phyloP scores from a whole-genome alignment of 192 early-diverging fungal genomes.

The Neocallimastix lanati region DNA sequence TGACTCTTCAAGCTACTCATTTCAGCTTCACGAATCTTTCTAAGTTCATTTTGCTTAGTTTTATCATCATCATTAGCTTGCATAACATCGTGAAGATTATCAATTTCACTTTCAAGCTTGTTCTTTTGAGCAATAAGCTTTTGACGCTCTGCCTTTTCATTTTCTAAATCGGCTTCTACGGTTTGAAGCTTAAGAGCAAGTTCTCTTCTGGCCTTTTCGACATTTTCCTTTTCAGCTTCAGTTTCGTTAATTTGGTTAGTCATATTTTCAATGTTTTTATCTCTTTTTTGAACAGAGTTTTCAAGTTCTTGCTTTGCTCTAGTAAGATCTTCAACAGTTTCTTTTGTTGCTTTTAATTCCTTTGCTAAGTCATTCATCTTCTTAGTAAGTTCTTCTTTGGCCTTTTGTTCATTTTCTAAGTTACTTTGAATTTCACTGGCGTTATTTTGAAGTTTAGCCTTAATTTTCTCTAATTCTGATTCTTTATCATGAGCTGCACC shows the following conservation, averaged over 20 bases:
- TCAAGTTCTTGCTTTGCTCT: conserved; percentile 18
- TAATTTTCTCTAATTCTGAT: conserved; percentile 18
- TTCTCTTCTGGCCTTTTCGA: conserved; percentile 26
- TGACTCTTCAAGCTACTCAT: conserved; percentile 20
- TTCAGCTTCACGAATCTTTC: conserved; percentile 30
- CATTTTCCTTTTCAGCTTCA: conserved; percentile 17
- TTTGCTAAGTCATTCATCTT: conserved; percentile 10
- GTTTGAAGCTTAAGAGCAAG: conserved; percentile 18
- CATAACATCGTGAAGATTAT: conserved; percentile 19
- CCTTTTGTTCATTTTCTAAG: conserved; percentile 20
- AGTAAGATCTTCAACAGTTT: conserved; percentile 14
- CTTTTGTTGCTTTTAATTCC: conserved; percentile 13
- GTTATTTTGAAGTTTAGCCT: conserved; percentile 21
- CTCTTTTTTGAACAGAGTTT: conserved; percentile 15
- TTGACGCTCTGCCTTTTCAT: conserved; percentile 6
- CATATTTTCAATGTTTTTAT: conserved; percentile 19
- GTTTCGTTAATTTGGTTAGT: conserved; percentile 13
- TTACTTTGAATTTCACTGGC: conserved; percentile 23
- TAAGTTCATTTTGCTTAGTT: conserved; percentile 28
- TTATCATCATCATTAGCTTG: conserved; percentile 31
- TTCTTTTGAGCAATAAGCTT: not conserved
- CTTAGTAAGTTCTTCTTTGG: conserved; percentile 13
- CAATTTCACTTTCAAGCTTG: conserved; percentile 23
- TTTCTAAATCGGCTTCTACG: conserved; percentile 17
- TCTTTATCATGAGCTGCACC: conserved; percentile 17